Evolutionary conservation across 2,329 filamentous ascomycete genomes (phyloP).

Genomic region (Fusarium sp.): DNA sequence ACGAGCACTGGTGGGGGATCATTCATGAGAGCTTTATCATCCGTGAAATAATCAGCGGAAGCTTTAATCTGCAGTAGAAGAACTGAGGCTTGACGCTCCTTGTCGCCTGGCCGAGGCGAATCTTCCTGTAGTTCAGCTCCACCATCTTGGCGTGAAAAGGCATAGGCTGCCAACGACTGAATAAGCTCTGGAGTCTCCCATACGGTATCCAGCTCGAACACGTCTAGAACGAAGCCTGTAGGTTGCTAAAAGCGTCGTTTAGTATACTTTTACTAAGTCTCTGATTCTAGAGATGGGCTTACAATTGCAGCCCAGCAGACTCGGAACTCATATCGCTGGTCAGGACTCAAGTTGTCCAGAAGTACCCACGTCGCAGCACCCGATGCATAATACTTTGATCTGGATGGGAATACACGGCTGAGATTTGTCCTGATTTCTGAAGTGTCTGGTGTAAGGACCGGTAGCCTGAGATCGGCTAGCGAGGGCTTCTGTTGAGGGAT

Average conservation of each 20-base stretch:
- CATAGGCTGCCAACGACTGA: constrained; percentile 73
- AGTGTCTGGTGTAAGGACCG: constrained; percentile 70
- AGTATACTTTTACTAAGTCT: constrained; percentile 3
- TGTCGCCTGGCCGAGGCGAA: constrained; percentile 16
- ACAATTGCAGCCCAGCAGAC: constrained; percentile 95
- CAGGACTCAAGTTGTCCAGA: constrained; percentile 75
- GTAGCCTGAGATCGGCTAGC: constrained; percentile 70
- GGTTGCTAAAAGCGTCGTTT: constrained; percentile 75
- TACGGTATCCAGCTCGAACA: constrained; percentile 71
- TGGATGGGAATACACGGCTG: constrained; percentile 74
- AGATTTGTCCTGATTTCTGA: constrained; percentile 72
- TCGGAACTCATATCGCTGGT: constrained; percentile 88
- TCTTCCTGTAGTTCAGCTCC: constrained; percentile 18
- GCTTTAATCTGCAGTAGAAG: constrained; percentile 81
- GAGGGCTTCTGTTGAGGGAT: constrained; percentile 59
- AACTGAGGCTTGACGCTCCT: constrained; percentile 59
- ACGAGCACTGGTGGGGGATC: constrained; percentile 78
- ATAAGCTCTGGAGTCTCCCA: constrained; percentile 73
- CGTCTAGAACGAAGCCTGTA: constrained; percentile 79
- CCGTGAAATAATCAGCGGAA: constrained; percentile 86
- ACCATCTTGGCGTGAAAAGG: constrained; percentile 61
- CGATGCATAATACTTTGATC: constrained; percentile 55
- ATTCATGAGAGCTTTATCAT: constrained; percentile 79
- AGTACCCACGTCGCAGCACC: constrained; percentile 83
- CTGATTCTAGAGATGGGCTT: constrained; percentile 54